Base-by-base conservation (phyloP, 2,329 filamentous ascomycete genomes). In the Chrysoporthe austroafricana region DNA sequence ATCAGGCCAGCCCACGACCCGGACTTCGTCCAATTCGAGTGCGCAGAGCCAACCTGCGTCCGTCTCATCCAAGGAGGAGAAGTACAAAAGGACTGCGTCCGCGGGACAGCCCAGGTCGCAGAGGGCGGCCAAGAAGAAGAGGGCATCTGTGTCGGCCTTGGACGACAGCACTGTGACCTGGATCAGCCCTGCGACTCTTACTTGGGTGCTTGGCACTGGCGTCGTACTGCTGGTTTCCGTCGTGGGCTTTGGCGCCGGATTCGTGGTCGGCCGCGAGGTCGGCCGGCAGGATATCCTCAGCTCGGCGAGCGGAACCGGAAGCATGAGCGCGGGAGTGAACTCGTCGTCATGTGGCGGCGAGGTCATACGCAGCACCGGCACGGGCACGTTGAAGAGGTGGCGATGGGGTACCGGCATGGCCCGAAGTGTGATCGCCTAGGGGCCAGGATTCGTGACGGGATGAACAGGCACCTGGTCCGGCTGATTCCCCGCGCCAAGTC, bases 191-290 rank as follows among this genome's bases (percentile, higher is more conserved):
- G 89, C 88, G 1, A 77, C 90, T 8, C 76, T 90, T 62, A 88
- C 88, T 0, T 90, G 88, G 86, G 86, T 89, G 6, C 83, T 91
- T 64, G 88, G 86, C 66, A 88, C 89, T 8, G 88, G 89, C 21
- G 88, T 91, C 1, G 86, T 91, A 1, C 88, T 91, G 9, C 81
- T 91, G 13, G 86, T 91, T 3, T 89, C 86, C 8, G 89, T 90
- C 1, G 88, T 91, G 44, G 88, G 88, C 2, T 91, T 91, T 71
- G 88, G 89, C 2, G 89, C 89, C 9, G 89, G 89, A 13, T 90
- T 90, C 73, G 88, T 90, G 34, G 88, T 90, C 68, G 89, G 89
- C 5, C 82, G 88, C 36, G 89, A 91, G 72, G 88, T 89, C 34
- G 89, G 89, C 3, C 83, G 86, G 44, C 86, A 90, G 71, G 88